phyloP scores from a whole-genome alignment of 495 filamentous ascomycete species.

The Echria macrotheca region DNA sequence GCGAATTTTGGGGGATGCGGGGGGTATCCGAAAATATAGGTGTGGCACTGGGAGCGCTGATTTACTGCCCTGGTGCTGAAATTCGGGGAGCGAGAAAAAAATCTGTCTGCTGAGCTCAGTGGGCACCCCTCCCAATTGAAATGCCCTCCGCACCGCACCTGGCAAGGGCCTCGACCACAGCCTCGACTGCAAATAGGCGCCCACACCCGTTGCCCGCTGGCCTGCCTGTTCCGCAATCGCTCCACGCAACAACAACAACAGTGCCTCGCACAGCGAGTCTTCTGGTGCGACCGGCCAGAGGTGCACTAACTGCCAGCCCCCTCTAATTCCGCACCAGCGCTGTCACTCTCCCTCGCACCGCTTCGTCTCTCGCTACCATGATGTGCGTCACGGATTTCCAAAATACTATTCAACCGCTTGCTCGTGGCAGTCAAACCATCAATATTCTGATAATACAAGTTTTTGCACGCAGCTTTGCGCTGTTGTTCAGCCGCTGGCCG shows the following conservation, averaged over 20 bases:
- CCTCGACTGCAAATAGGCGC: conserved; percentile 16
- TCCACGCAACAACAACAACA: conserved; percentile 7
- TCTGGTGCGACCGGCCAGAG: conserved; percentile 11
- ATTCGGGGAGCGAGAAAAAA: conserved; percentile 24
- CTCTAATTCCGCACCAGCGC: conserved; percentile 1
- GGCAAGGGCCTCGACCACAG: conserved; percentile 8
- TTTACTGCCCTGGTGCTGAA: conserved; percentile 27
- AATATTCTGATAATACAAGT: background rate
- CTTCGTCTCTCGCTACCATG: conserved; percentile 17
- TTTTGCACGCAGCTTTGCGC: conserved; percentile 16
- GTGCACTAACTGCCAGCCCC: conserved; percentile 3
- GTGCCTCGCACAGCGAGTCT: conserved; percentile 18
- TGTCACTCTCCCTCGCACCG: conserved; percentile 9
- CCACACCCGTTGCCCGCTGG: conserved; percentile 5
- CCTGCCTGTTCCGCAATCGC: conserved; percentile 12
- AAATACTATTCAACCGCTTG: background rate
- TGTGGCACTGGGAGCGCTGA: conserved; percentile 26
- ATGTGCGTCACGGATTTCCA: background rate
- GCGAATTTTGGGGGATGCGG: conserved; percentile 25
- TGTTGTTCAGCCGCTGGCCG: conserved; percentile 8
- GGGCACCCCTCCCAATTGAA: conserved; percentile 15
- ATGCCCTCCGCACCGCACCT: too few species aligned
- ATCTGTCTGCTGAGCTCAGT: conserved; percentile 19
- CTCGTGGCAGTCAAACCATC: background rate
- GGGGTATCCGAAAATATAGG: conserved; percentile 31